Evolutionary conservation across 2,329 filamentous ascomycete species (phyloP), one percentile per base, ranked within the genome.

Genomic region (Nigrospora sphaerica): DNA sequence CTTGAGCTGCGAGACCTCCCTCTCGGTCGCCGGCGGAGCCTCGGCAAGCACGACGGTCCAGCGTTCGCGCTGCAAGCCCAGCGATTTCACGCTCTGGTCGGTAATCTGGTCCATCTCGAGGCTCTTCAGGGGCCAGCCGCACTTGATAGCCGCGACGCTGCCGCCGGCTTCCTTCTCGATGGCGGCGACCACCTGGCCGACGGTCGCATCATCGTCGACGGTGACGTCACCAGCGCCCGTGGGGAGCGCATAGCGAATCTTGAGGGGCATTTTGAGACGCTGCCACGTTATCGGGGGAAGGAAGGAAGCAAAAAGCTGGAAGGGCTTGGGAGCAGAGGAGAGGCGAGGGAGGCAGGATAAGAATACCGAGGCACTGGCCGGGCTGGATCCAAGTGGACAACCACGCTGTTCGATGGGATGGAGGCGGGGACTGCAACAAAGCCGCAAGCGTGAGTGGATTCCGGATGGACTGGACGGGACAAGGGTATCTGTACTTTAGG

Each of bases 111-210:
- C 73, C 11, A 85, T 69, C 33, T 81, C 73, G 14, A 97, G 74
- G 1, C 80, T 72, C 59, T 84, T 81, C 19, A 88, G 83, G 1
- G 92, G 92, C 57, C 86, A 95, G 33, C 89, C 89, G 66, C 85
- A 88, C 71, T 93, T 95, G 51, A 95, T 71, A 38, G 86, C 79
- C 59, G 92, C 90, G 13, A 73, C 71, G 7, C 72, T 58, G 14
- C 92, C 72, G 5, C 78, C 78, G 2, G 86, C 88, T 57, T 80
- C 78, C 42, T 77, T 68, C 44, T 73, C 74, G 57, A 91, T 81
- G 42, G 78, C 71, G 4, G 73, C 61, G 40, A 83, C 69, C 1
- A 91, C 72, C 45, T 82, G 73, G 41, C 68, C 69, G 39, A 88
- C 75, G 4, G 80, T 85, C 44, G 87, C 84, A 50, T 78, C 69